Evolutionary conservation across 768 basidiomycete species (phyloP).

Genomic region (Pluteus cervinus): DNA sequence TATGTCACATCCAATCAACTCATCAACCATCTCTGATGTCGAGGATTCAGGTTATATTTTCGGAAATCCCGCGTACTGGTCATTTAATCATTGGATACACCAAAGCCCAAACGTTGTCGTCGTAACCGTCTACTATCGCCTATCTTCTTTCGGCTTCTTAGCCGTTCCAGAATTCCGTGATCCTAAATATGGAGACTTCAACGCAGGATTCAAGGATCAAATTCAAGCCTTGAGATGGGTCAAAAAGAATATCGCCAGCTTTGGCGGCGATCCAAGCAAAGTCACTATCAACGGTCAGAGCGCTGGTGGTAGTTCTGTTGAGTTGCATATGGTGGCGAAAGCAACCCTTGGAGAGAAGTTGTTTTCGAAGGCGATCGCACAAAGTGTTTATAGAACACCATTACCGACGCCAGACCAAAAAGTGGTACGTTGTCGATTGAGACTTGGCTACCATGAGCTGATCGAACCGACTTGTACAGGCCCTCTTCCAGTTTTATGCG

Average conservation of each 20-base stretch:
- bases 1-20: slow-evolving; percentile 6
- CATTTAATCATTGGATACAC: slow-evolving; percentile 60
- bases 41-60: slow-evolving; percentile 39
- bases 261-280: slow-evolving; percentile 55
- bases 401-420: slow-evolving; percentile 47
- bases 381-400: slow-evolving; percentile 52
- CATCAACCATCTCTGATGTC: not conserved
- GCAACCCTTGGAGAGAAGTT: slow-evolving; percentile 23
- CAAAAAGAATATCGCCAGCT: slow-evolving; percentile 49
- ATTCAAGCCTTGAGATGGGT: slow-evolving; percentile 62
- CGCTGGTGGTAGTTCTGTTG: slow-evolving; percentile 49
- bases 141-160: slow-evolving; percentile 60
- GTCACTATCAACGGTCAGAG: slow-evolving; percentile 62
- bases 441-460: not conserved
- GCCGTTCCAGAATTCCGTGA: slow-evolving; percentile 40
- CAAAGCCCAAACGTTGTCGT: slow-evolving; percentile 58
- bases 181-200: slow-evolving; percentile 37
- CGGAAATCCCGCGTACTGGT: slow-evolving; percentile 62
- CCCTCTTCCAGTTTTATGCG: slow-evolving; percentile 47
- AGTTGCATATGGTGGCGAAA: slow-evolving; percentile 50
- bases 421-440: slow-evolving; percentile 27
- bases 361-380: slow-evolving; percentile 53
- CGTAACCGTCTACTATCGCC: slow-evolving; percentile 62
- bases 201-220: slow-evolving; percentile 54
- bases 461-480: slow-evolving; percentile 21